Percentiles rank a stretch among this genome's conserved stretches.
phyloP scores from a whole-genome alignment of 169 alveolate species.

The Cryptosporidium muris region DNA sequence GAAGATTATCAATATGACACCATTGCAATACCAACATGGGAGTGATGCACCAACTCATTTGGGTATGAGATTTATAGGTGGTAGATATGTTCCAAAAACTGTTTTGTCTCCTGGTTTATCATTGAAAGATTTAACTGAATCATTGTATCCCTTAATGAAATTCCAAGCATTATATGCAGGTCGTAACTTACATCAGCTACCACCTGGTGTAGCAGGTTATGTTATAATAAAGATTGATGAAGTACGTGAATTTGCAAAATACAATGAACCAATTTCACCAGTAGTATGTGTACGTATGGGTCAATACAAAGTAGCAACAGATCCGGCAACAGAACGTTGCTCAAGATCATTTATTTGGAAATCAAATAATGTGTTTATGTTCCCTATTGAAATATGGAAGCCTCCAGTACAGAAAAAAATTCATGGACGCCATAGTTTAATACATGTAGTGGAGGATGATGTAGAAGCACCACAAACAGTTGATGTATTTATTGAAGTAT shows the following conservation, averaged over 20 bases:
- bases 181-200: slow-evolving; percentile 65
- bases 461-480: slow-evolving; percentile 51
- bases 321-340: slow-evolving; percentile 71
- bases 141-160: slow-evolving; percentile 67
- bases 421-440: slow-evolving; percentile 9
- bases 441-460: slow-evolving; percentile 12
- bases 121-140: slow-evolving; percentile 57
- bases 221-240: slow-evolving; percentile 70
- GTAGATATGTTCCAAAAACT: slow-evolving; percentile 70
- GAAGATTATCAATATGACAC: slow-evolving; percentile 69
- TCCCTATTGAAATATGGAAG: slow-evolving; percentile 69
- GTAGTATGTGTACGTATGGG: slow-evolving; percentile 70
- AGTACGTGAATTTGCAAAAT: slow-evolving; percentile 67
- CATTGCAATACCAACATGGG: slow-evolving; percentile 67
- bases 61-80: slow-evolving; percentile 69
- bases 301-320: slow-evolving; percentile 70
- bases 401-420: slow-evolving; percentile 43
- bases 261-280: slow-evolving; percentile 64
- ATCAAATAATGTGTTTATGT: slow-evolving; percentile 69
- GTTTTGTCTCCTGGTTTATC: slow-evolving; percentile 67
- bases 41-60: slow-evolving; percentile 70
- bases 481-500: slow-evolving; percentile 57
- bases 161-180: slow-evolving; percentile 71
- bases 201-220: slow-evolving; percentile 69
- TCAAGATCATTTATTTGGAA: slow-evolving; percentile 70